phyloP scores from a whole-genome alignment of 331 rosid species.

The Malus hybrid region DNA sequence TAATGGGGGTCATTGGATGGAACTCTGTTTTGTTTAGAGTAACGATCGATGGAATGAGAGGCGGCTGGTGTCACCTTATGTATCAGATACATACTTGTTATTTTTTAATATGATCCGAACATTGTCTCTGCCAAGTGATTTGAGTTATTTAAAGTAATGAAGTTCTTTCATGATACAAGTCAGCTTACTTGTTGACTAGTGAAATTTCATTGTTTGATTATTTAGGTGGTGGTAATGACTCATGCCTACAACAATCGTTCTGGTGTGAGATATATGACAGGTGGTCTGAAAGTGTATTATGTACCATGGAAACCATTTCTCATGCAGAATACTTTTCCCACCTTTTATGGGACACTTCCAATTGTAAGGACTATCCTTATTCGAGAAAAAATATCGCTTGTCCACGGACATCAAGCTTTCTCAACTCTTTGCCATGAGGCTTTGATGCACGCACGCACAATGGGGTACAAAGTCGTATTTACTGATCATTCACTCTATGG shows the following conservation, averaged over 20 bases:
- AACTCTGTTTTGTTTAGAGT: neutral
- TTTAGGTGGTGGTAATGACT: slow-evolving; percentile 86
- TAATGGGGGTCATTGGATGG: neutral
- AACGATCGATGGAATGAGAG: neutral
- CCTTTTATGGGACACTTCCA: slow-evolving; percentile 70
- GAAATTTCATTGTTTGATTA: slow-evolving; percentile 11
- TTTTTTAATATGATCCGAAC: neutral
- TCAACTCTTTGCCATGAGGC: slow-evolving; percentile 92
- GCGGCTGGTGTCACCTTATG: neutral
- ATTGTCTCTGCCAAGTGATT: neutral
- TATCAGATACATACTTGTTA: neutral
- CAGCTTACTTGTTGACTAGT: neutral
- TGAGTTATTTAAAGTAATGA: neutral
- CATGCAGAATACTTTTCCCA: slow-evolving; percentile 85
- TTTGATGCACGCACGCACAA: slow-evolving; percentile 81
- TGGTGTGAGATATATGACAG: slow-evolving; percentile 86
- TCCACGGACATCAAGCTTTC: slow-evolving; percentile 94
- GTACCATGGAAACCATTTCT: slow-evolving; percentile 83
- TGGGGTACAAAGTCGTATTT: slow-evolving; percentile 90
- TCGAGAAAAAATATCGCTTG: slow-evolving; percentile 70
- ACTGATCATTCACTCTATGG: slow-evolving; percentile 98
- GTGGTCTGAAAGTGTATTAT: slow-evolving; percentile 83
- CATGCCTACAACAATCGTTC: slow-evolving; percentile 92
- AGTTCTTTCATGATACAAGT: neutral
- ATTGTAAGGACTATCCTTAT: slow-evolving; percentile 72